Conservation (phyloP, 805 yeast species). For the Barnettozyma vustinii region DNA sequence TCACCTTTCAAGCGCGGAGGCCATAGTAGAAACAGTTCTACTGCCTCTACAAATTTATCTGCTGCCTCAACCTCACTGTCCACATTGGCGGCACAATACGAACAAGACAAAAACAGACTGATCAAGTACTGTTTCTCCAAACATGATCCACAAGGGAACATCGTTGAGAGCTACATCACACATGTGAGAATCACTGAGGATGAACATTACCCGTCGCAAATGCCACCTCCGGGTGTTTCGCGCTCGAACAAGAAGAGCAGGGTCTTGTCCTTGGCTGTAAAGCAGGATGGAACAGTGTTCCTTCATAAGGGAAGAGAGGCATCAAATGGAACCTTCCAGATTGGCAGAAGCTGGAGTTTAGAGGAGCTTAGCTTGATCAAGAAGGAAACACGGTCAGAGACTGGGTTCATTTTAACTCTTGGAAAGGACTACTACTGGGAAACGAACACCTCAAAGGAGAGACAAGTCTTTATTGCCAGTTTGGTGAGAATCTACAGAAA, state of each 20-base stretch:
- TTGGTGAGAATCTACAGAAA: conserved; percentile 48
- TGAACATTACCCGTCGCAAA: conserved; percentile 57
- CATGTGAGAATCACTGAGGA: conserved; percentile 76
- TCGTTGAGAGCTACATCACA: conserved; percentile 59
- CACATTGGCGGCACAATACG: conserved; percentile 51
- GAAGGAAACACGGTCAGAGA: conserved; percentile 44
- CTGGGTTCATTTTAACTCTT: conserved; percentile 55
- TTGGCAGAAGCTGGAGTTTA: conserved; percentile 89
- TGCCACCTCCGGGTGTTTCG: conserved; percentile 57
- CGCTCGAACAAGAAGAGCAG: conserved; percentile 52
- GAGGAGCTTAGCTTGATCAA: conserved; percentile 59
- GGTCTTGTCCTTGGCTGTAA: conserved; percentile 50
- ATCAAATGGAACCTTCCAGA: conserved; percentile 68
- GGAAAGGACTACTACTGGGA: conserved; percentile 86
- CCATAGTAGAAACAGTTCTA: conserved; percentile 18
- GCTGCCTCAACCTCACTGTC: conserved; percentile 25
- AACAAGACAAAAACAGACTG: conserved; percentile 45
- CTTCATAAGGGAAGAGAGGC: conserved; percentile 85
- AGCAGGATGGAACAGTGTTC: conserved; percentile 60
- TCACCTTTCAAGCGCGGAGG: conserved; percentile 31
- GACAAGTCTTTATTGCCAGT: conserved; percentile 51
- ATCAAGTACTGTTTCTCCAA: conserved; percentile 46
- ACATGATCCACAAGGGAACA: conserved; percentile 35
- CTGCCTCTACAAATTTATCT: conserved; percentile 25
- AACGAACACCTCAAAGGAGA: conserved; percentile 50